Percentiles rank a stretch among this genome's conserved stretches.
Evolutionary conservation across 2,329 filamentous ascomycete species (phyloP).

Genomic region (Calonectria crousiana): DNA sequence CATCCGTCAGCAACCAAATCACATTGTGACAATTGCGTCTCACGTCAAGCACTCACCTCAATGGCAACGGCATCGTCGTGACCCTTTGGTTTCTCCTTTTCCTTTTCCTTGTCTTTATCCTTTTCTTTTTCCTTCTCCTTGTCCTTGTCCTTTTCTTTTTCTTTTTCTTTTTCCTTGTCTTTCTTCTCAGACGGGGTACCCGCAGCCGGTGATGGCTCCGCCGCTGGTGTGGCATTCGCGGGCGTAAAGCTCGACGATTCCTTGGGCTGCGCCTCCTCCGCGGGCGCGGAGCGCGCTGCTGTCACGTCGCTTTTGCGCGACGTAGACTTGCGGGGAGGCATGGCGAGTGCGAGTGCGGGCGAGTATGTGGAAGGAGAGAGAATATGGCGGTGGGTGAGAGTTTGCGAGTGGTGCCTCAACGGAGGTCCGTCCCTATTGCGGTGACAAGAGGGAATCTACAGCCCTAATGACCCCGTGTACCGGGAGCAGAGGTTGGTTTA

Average conservation of each 20-base stretch:
- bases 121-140: slow-evolving; percentile 41
- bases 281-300: slow-evolving; percentile 57
- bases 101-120: slow-evolving; percentile 48
- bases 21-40: not conserved
- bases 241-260: slow-evolving; percentile 31
- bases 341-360: slow-evolving; percentile 40
- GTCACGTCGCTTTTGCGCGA: slow-evolving; percentile 60
- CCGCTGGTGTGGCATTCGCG: slow-evolving; percentile 26
- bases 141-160: slow-evolving; percentile 46
- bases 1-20: not conserved
- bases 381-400: not conserved
- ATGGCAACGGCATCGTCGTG: slow-evolving; percentile 60
- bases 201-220: slow-evolving; percentile 37
- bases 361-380: not conserved
- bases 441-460: not conserved
- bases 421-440: not conserved
- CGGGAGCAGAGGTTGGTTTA: not conserved
- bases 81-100: slow-evolving; percentile 44
- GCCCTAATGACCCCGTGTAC: not conserved
- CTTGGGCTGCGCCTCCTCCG: slow-evolving; percentile 53
- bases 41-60: slow-evolving; percentile 57
- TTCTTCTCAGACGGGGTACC: slow-evolving; percentile 48
- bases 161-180: slow-evolving; percentile 45
- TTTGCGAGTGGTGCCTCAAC: not conserved
- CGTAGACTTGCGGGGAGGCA: slow-evolving; percentile 70